Evolutionary conservation across 257 asterid genomes (phyloP), one percentile per base, ranked within the genome.

Genomic region (Leptodermis oblonga): DNA sequence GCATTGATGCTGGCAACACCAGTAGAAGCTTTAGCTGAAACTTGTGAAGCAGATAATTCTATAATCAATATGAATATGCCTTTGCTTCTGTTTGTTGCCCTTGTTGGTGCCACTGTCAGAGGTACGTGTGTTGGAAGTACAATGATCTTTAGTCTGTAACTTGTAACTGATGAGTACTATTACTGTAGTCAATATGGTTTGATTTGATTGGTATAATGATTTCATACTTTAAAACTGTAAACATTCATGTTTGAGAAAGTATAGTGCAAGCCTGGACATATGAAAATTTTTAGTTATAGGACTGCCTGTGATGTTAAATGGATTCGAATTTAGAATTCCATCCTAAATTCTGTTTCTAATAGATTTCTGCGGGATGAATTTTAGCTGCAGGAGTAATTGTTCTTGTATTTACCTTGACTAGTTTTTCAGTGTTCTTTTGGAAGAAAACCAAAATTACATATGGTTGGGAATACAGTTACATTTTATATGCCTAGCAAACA

Each of bases 71-170:
- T 90, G 97, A 72, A 84, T 75, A 94, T 90, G 97, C 96, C 99
- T 1, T 69, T 94, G 87, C 83, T 94, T 76, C 95, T 94, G 59
- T 61, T 87, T 18, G 93, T 94, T 79, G 85, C 99, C 67, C 89
- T 90, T 73, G 28, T 89, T 51, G 99, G 99, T 70, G 97, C 99
- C 69, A 86, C 99, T 12, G 99, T 94, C 28, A 97, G 99, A 84
- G 99, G 99, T 94, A 76, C 51, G 77, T 46, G 46, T 30, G 73
- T 51, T 37, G 54, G 20, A 39, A 34, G 33, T 49, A 45, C 23
- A 66, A 61, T 54, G 41, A 11, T 73, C 49, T 58, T 43, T 52
- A 30, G 48, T 63, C 26, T 61, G 46, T 39, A 42, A 41, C 51
- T 48, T 62, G 69, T 67, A 22, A 49, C 33, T 73, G 64, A 42